These are phyloP conservation scores for Talaromyces ruber DNA, from an alignment of 495 filamentous ascomycete genomes.

Conservation along the genomic window DNA sequence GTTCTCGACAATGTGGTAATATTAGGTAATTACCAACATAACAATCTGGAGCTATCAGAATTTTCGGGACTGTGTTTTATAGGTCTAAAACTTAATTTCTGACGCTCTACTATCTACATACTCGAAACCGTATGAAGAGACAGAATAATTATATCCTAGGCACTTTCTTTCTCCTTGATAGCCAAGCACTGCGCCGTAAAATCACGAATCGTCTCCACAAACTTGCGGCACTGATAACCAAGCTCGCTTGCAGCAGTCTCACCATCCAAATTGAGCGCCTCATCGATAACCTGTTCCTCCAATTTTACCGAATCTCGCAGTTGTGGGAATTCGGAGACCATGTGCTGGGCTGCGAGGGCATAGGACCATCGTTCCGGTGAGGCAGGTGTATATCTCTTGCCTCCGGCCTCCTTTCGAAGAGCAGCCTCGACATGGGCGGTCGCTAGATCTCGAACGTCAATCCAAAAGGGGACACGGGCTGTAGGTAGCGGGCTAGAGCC, in stretches of 20 bases:
- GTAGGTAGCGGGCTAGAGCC: constrained; percentile 19
- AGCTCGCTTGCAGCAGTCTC: constrained; percentile 29
- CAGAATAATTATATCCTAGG: background rate
- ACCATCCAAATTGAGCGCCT: constrained; percentile 28
- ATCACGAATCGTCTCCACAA: constrained; percentile 27
- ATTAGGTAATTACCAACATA: background rate
- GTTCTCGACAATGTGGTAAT: background rate
- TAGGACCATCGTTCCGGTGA: constrained; percentile 32
- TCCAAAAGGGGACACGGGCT: constrained; percentile 27
- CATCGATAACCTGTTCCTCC: constrained; percentile 21
- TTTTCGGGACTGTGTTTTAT: too few relatives aligned
- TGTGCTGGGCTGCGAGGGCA: constrained; percentile 25
- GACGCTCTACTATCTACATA: background rate
- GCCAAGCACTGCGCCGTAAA: constrained; percentile 1
- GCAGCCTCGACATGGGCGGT: constrained; percentile 32
- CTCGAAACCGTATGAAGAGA: background rate
- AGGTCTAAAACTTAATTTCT: background rate
- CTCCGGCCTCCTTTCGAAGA: constrained; percentile 20
- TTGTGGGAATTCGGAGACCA: constrained; percentile 22
- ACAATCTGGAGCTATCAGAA: background rate
- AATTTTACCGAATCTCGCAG: constrained; percentile 14
- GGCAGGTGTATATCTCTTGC: constrained; percentile 25
- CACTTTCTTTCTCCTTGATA: background rate
- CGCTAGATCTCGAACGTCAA: constrained; percentile 38
- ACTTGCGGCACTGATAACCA: constrained; percentile 25